Base-by-base conservation (phyloP, 2,329 filamentous ascomycete genomes). In the Escovopsis sp. region DNA sequence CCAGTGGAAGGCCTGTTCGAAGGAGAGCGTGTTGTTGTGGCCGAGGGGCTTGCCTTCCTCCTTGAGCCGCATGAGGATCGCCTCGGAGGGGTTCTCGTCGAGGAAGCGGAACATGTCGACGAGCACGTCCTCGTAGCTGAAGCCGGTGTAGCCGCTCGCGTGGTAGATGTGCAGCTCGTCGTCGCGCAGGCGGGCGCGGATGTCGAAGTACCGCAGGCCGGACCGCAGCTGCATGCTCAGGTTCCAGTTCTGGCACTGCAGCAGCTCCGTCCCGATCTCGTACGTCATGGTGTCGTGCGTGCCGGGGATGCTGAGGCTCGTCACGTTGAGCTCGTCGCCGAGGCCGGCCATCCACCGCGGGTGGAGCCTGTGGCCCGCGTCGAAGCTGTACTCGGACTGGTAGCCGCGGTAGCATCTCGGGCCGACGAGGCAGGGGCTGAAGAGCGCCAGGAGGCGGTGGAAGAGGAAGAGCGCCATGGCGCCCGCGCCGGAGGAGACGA, bases 211-310 rank as follows among this genome's bases (percentile, higher is more conserved):
- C 21, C 64, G 58, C 49, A 69, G 44, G 8, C 66, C 66, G 2
- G 61, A 57, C 25, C 46, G 36, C 29, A 70, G 57, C 49, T 70
- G 66, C 13, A 51, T 53, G 12, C 39, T 43, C 16, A 70, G 53
- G 42, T 57, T 56, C 43, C 54, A 54, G 45, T 65, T 67, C 50
- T 70, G 66, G 45, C 64, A 68, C 46, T 65, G 58, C 34, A 61
- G 56, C 8, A 40, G 37, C 38, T 55, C 50, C 30, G 48, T 43
- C 19, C 39, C 43, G 37, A 65, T 51, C 31, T 50, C 46, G 42
- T 61, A 64, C 14, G 66, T 68, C 60, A 70, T 61, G 17, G 65
- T 68, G 47, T 70, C 65, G 50, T 70, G 66, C 2, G 66, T 68
- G 21, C 66, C 66, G 0, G 66, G 66, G 39, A 70, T 59, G 31